Evolutionary conservation across 148 eudicot genomes (phyloP), one percentile per base, ranked within the genome.

Genomic region (Camellia sinensis): DNA sequence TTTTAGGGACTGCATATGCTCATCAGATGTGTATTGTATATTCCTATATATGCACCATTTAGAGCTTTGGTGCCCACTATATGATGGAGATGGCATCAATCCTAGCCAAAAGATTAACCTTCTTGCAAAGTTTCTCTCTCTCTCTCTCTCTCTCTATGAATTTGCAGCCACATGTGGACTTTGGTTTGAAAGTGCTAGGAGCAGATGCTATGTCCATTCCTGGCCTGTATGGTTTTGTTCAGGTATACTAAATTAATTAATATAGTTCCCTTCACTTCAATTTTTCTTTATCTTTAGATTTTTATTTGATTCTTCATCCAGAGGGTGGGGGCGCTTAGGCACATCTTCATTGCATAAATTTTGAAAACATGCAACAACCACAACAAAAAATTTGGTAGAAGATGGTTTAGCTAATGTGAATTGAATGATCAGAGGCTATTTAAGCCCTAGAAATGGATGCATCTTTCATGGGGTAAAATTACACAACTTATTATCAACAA

Each of bases 121-220:
- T 62, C 37, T 62, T 19, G 29, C 29, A 3, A n/a, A 57, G 62
- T 15, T 9, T 74, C 37, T 59, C 70, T 54, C 44, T 73, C 70
- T 71, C 67, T 67, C 17, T 46, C 9, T 70, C 75, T 71, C 46
- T n/a, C n/a, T n/a, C n/a, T n/a, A n/a, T 43, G n/a, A 79, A 17
- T 81, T 80, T 89, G 86, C 92, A 94, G 98, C 98, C 98, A 78
- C 97, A 95, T 89, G 97, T 93, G 57, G 98, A 95, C n/a, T 95
- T 95, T 71, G 98, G 98, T 70, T 85, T 93, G 69, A 95, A 95
- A 88, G 85, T 95, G 79, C 85, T 95, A 6, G 98, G 98, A 56
- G 98, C 94, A 44, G 98, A 95, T 86, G 93, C 92, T 67, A 95
- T 95, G 98, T 86, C 98, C 41, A 91, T 95, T 85, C 98, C 98